These are phyloP conservation scores for Chrysosphaeria jannelii DNA, from an alignment of 2,329 filamentous ascomycete species.

Conservation along the genomic window DNA sequence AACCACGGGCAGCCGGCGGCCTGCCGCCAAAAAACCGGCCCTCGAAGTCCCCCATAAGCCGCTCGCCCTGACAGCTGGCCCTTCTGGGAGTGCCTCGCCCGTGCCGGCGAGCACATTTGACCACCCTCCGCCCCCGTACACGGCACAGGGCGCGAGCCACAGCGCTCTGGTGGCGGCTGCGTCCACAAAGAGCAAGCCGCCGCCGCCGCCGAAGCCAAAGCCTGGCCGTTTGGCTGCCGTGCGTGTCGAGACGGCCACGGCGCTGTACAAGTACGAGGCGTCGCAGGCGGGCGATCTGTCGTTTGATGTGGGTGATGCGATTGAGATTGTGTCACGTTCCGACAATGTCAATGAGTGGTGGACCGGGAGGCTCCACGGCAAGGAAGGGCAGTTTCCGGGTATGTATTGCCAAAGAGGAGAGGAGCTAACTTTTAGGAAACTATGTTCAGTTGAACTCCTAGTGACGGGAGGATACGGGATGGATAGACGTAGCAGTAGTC, in stretches of 20 bases:
- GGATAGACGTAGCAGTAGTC: no score
- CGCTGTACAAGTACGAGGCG: slow-evolving; percentile 85
- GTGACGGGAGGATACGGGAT: no score
- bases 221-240: slow-evolving; percentile 38
- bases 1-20: slow-evolving; percentile 41
- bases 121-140: slow-evolving; percentile 43
- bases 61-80: slow-evolving; percentile 20
- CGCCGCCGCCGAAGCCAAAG: slow-evolving; percentile 41
- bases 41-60: slow-evolving; percentile 16
- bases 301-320: slow-evolving; percentile 64
- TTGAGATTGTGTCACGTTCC: slow-evolving; percentile 65
- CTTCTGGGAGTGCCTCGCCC: slow-evolving; percentile 6
- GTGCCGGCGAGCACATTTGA: slow-evolving; percentile 8
- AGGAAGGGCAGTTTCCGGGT: slow-evolving; percentile 88
- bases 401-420: slow-evolving; percentile 9
- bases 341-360: slow-evolving; percentile 94
- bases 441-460: slow-evolving; percentile 14
- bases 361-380: slow-evolving; percentile 52
- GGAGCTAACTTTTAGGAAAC: no score
- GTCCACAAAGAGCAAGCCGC: slow-evolving; percentile 33
- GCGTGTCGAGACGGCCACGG: slow-evolving; percentile 55
- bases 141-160: slow-evolving; percentile 10
- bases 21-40: slow-evolving; percentile 17
- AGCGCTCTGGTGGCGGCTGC: slow-evolving; percentile 14
- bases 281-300: slow-evolving; percentile 84